Evolutionary conservation across 2,329 filamentous ascomycete species (phyloP), one percentile per base, ranked within the genome.

Genomic region (Exophiala mesophila): DNA sequence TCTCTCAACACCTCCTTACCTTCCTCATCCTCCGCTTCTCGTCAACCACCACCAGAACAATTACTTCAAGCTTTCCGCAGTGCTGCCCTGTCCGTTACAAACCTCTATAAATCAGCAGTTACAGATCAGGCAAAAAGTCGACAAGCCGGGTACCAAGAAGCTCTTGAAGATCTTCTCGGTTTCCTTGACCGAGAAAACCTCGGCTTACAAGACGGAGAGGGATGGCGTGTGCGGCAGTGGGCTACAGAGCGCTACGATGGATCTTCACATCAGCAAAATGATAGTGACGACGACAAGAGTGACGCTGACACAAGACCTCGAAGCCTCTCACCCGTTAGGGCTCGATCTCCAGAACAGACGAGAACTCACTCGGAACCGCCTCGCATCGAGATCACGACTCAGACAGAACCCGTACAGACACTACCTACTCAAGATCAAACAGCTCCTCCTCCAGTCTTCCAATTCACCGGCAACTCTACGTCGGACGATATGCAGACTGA

Each of bases 61-160:
- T 79, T 96, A 35, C 79, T 96, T 44, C 83, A 90, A 56, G 83
- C 87, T 45, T 98, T 98, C 74, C 92, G 88, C 64, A 81, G 85
- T 12, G 92, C 92, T 23, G 92, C 92, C 15, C 74, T 96, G 23
- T 94, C 88, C 4, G 89, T 97, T 41, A 97, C 92, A 35, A 95
- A 94, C 59, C 80, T 98, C 10, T 97, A 97, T 71, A 96, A 95
- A 67, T 89, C 83, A 28, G 90, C 90, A 3, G 83, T 86, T 9
- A 74, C 80, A 21, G 85, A 86, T 36, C 82, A 92, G 61, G 74
- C 82, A 36, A 82, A 82, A 57, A 81, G 88, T 34, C 80, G 86
- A 36, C 69, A 78, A 37, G 83, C 89, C 28, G 92, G 92, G 18
- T 97, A 96, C 57, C 89, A 96, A 63, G 89, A 97, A 60, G 94